Evolutionary conservation across 805 yeast genomes (phyloP).

Genomic region (Grigorovia humatica): DNA sequence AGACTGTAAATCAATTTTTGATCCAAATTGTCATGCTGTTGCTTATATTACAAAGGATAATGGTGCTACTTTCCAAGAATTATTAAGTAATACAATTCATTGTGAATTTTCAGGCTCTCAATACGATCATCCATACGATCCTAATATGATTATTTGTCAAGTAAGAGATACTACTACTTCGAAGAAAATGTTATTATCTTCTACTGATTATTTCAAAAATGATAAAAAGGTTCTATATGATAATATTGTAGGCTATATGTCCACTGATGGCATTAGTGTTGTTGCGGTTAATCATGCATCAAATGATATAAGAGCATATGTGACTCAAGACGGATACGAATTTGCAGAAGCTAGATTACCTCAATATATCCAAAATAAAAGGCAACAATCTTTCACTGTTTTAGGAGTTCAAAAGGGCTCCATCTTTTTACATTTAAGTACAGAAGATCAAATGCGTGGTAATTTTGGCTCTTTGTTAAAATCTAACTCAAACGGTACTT

Average conservation of each 20-base stretch:
- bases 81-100: slow-evolving; percentile 41
- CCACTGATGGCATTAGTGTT: slow-evolving; percentile 58
- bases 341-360: slow-evolving; percentile 83
- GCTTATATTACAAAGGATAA: slow-evolving; percentile 58
- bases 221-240: slow-evolving; percentile 37
- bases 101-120: slow-evolving; percentile 62
- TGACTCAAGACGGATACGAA: slow-evolving; percentile 64
- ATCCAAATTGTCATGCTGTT: slow-evolving; percentile 42
- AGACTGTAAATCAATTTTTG: slow-evolving; percentile 40
- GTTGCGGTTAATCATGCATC: slow-evolving; percentile 53
- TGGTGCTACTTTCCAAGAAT: slow-evolving; percentile 50
- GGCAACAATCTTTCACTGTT: slow-evolving; percentile 67
- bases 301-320: slow-evolving; percentile 51
- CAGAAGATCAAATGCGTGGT: slow-evolving; percentile 35
- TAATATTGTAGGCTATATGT: slow-evolving; percentile 61
- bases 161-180: slow-evolving; percentile 31
- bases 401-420: slow-evolving; percentile 63
- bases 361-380: slow-evolving; percentile 42
- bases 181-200: slow-evolving; percentile 32
- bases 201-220: slow-evolving; percentile 42
- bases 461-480: slow-evolving; percentile 77
- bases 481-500: slow-evolving; percentile 86
- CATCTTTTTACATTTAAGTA: slow-evolving; percentile 75
- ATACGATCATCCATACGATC: slow-evolving; percentile 35
- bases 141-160: slow-evolving; percentile 57